Base-by-base conservation (phyloP, 2,329 filamentous ascomycete genomes). In the Ceratocystis diversiconidia region DNA sequence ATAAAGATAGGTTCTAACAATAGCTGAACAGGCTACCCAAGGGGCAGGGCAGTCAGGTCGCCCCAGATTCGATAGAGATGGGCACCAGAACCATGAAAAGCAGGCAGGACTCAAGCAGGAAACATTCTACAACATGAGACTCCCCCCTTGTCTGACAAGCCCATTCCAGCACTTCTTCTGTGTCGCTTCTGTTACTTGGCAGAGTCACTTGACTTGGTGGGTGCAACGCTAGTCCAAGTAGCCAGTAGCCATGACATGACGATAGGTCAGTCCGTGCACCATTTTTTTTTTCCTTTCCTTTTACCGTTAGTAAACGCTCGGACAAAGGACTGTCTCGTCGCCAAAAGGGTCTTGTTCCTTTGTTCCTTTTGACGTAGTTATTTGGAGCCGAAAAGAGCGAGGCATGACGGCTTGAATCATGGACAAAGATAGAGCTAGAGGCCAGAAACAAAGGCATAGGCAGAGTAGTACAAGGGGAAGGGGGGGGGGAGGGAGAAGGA, bases 191-290 rank as follows among this genome's bases (percentile, higher is more conserved):
- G 32, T 22, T 59, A 59, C 52, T 59, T 19, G 52, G 52, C 52
- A 25, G 25, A 59, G 52, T 59, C 52, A 59, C 52, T 59, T 59
- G 52, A 59, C 52, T 59, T 17, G 52, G 28, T 59, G 52, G 52
- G 52, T 59, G 52, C 52, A 59, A 59, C 52, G 25, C 19, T 59
- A 32, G 52, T n/a, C 48, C 48, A 52, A 25, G n/a, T 50, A 50
- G 48, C 6, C 19, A 28, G 15, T n/a, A 48, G 32, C 7, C 8
- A 55, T 32, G 52, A 59, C 52, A 59, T 59, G 52, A 59, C 52
- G 52, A 59, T 36, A 30, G 15, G 28, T 30, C 25, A 52, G 48
- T 59, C 52, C 28, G 52, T 59, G 52, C 52, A 32, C 52, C 32
- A 10, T 36, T 36, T 36, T 36, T 32, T 7, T 12, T 36, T 36